Evolutionary conservation across 2,329 filamentous ascomycete genomes (phyloP), one percentile per base, ranked within the genome.

Genomic region (Ophiocordyceps camponoti-saundersi): DNA sequence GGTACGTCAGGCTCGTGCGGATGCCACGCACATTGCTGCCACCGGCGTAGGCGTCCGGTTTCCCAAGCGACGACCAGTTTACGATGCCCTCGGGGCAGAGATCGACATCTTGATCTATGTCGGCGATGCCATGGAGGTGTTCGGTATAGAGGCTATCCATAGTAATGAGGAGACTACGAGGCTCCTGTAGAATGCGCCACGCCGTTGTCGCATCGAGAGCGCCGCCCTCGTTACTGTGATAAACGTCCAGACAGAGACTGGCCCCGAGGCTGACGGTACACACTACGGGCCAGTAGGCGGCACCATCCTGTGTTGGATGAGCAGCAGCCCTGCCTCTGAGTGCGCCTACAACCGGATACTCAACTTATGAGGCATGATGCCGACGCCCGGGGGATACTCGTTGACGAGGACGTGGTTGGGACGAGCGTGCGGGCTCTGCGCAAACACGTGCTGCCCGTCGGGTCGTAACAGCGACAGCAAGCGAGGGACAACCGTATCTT

Each of bases 391-490:
- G 1, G 73, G 72, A 61, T 96, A 98, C 61, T 95, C 89, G 58
- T 98, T 98, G 55, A 96, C 79, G 36, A 96, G 71, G 43, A 94
- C 86, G 64, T 96, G 92, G 56, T 96, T 98, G 3, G 90, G 86
- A 4, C 69, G 71, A 18, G 68, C 56, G 58, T 96, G 89, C 6
- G 85, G 85, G 45, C 88, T 85, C 20, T 69, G 59, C 18, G 63
- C 60, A 55, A 81, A 81, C 7, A 81, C 61, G 54, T 75, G 64
- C 40, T 47, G 47, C 47, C 51, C 18, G 29, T 48, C 47, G 46
- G 62, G 64, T 11, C 68, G 48, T 21, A 67, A 67, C 32, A 77
- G 63, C n/a, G 73, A 71, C 21, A 68, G 60, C 4, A 81, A 56
- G 45, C 77, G 81, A 3, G 75, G 63, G 45, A 92, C 64, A 44